Evolutionary conservation across 176 grass and related monocot species (phyloP).

Genomic region (Pontederia crassipes): DNA sequence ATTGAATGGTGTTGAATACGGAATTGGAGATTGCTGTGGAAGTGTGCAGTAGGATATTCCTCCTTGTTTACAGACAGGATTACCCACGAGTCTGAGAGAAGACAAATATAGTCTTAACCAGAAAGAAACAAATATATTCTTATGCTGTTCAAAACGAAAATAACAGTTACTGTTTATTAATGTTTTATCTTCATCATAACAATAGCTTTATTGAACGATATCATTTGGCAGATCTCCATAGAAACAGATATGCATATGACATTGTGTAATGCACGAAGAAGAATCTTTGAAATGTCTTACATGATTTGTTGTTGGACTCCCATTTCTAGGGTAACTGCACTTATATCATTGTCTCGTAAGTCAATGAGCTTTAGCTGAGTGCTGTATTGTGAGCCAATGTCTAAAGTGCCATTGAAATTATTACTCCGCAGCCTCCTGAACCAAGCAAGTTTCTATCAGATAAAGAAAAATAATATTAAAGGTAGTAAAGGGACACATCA

Average conservation of each 20-base stretch:
- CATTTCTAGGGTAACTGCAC: too few relatives aligned
- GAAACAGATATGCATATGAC: too few relatives aligned
- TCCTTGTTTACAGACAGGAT: constrained; percentile 1
- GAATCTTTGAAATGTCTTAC: background rate
- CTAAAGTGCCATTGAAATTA: constrained; percentile 1
- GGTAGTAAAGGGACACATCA: background rate
- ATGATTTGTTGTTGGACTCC: background rate
- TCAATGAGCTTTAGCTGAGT: constrained; percentile 1
- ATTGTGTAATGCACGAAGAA: too few relatives aligned
- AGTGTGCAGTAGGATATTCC: background rate
- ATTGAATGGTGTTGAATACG: background rate
- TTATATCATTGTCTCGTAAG: background rate
- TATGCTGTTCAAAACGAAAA: too few relatives aligned
- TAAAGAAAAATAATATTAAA: too few relatives aligned
- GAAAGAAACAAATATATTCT: background rate
- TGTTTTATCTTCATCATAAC: too few relatives aligned
- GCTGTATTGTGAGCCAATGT: constrained; percentile 4
- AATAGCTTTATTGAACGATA: background rate
- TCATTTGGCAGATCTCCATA: too few relatives aligned
- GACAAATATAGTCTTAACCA: background rate
- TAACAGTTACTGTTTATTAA: too few relatives aligned
- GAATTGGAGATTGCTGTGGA: background rate
- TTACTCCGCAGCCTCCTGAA: background rate
- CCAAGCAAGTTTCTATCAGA: background rate
- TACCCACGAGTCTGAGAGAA: constrained; percentile 5